Conservation (phyloP, 1,139 yeast genomes). For the Pneumocystis wakefieldiae region DNA sequence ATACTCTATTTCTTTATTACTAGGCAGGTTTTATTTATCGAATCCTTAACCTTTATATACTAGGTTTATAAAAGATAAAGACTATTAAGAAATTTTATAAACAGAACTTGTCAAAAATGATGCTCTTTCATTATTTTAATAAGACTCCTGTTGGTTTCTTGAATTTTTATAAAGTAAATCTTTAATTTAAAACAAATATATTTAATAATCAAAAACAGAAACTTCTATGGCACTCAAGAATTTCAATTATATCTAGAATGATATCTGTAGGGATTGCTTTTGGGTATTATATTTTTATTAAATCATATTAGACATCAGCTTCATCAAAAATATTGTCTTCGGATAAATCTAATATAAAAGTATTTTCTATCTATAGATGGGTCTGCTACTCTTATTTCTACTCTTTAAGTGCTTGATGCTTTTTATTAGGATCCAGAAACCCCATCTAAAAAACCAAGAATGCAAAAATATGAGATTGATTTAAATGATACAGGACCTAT, state of each 20-base stretch:
- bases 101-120: neutral
- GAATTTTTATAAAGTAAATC: neutral
- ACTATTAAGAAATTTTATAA: neutral
- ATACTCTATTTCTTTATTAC: neutral
- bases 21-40: neutral
- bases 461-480: slow-evolving; percentile 73
- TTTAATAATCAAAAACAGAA: neutral
- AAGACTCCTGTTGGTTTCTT: neutral
- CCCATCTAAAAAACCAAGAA: slow-evolving; percentile 80
- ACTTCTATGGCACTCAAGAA: neutral
- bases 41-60: neutral
- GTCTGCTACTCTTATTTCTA: neutral
- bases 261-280: neutral
- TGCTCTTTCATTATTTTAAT: neutral
- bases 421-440: slow-evolving; percentile 57
- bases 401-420: neutral
- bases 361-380: slow-evolving; percentile 1
- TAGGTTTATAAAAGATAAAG: neutral
- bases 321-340: neutral
- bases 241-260: neutral
- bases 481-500: slow-evolving; percentile 91
- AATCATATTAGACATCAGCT: neutral
- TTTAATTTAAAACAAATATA: neutral
- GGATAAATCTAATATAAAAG: neutral
- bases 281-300: neutral